Conservation (phyloP, 1,139 yeast species). For the Protomyces pachydermus region DNA sequence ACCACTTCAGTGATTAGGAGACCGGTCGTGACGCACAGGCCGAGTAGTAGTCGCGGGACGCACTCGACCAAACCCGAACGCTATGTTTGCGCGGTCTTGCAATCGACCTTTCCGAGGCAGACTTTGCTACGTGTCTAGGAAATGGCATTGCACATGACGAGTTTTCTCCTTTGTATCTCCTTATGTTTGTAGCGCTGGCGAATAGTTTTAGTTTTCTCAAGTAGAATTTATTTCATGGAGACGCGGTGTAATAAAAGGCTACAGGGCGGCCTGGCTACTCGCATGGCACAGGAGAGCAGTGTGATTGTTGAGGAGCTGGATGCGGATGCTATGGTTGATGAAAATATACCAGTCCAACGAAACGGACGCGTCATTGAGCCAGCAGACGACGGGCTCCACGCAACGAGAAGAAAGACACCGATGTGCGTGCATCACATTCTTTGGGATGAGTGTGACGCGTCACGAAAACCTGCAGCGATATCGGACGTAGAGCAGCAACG, state of each 20-base stretch:
- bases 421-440: no score
- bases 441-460: no score
- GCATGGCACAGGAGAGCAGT: neutral
- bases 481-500: no score
- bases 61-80: neutral
- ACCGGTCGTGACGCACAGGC: neutral
- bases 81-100: conserved; percentile 16
- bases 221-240: no score
- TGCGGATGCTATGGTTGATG: neutral
- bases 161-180: no score
- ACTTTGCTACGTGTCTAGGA: neutral
- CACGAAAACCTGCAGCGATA: no score
- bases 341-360: neutral
- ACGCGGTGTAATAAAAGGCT: no score
- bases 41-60: neutral
- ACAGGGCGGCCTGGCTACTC: neutral
- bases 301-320: neutral
- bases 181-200: no score
- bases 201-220: no score
- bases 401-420: no score
- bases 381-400: no score
- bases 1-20: neutral
- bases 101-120: conserved; percentile 9
- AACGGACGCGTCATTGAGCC: neutral
- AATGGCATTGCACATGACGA: no score